Evolutionary conservation across 2,329 filamentous ascomycete genomes (phyloP), one percentile per base, ranked within the genome.

Genomic region (Trichoderma endophyticum): DNA sequence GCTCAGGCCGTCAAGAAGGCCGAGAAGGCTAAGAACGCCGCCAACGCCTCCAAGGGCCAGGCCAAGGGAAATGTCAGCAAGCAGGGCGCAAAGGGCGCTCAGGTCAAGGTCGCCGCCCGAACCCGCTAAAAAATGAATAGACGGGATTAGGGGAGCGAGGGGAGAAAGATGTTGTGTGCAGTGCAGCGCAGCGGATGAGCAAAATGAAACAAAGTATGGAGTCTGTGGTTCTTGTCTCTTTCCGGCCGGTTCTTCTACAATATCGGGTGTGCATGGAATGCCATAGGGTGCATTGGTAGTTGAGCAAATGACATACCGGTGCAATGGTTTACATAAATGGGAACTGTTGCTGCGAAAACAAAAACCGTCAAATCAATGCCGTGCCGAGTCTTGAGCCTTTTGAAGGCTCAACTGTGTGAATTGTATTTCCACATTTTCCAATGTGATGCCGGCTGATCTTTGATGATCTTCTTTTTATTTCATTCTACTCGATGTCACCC

Each of bases 21-120:
- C 73, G 95, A 98, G 87, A 99, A 99, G 94, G 96, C 96, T 81
- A 98, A 98, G 93, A 88, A 80, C 81, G 95, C 95, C 77, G 89
- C 92, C 78, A 80, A 78, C 75, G 89, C 91, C 78, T 86, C 91
- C 83, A 92, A 93, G 87, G 95, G 94, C 82, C 90, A 94, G 87
- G 88, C 89, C 78, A 84, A 86, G 81, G 91, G 93, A 85, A 93
- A 97, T 84, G 88, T 92, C 84, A 95, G 94, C 91, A 99, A 99
- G 93, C 94, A 97, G 90, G 94, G 94, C 82, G 92, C 94, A 77
- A 97, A 97, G 91, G 96, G 96, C 81, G 90, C 94, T 79, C 90
- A 89, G 80, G 85, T 87, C 82, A 98, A 98, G 92, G 91, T 94
- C 80, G 89, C 92, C 83, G 91, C 93, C 83, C 95, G 91, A 82